Evolutionary conservation across 805 yeast genomes (phyloP), one percentile per base, ranked within the genome.

Genomic region (Candida cerambycidarum): DNA sequence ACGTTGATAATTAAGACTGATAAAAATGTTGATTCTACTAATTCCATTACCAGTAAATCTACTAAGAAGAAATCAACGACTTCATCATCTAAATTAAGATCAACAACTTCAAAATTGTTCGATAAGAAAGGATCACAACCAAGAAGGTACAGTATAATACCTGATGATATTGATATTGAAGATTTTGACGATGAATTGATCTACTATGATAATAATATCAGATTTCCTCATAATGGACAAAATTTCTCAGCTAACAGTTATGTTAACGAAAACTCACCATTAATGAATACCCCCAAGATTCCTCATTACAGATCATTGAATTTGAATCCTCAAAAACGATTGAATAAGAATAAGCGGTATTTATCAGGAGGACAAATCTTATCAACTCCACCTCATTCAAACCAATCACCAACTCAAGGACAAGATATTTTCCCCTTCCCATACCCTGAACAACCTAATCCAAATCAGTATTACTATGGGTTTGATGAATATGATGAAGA

Each of bases 81-180:
- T 2, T 50, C 72, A 0, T 62, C 69, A 1, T 67, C 73, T 1
- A 79, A 74, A 39, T 62, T 80, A 34, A 61, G 85, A 31, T 79
- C 89, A 2, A 83, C 89, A 1, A 82, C 89, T 0, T 83, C 89
- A 1, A 82, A 82, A 47, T 63, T 85, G 5, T 85, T 85, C 59
- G 92, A 85, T 53, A 76, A 79, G 10, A 83, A 79, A 51, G 89
- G 88, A 1, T 78, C 83, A 0, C 85, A 82, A 36, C 79, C 88
- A 5, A 71, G 90, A 54, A 66, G 89, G 25, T 84, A 85, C 54
- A 82, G 89, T 15, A 86, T 85, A 15, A 76, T 80, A 2, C 85
- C 85, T 0, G 84, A 80, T 54, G 81, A 80, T 56, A 72, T 69
- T 14, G 80, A 73, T 48, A 71, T 71, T 32, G 83, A 78, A 43